Base-by-base conservation (phyloP, 495 filamentous ascomycete species). In the Neurospora africana region DNA sequence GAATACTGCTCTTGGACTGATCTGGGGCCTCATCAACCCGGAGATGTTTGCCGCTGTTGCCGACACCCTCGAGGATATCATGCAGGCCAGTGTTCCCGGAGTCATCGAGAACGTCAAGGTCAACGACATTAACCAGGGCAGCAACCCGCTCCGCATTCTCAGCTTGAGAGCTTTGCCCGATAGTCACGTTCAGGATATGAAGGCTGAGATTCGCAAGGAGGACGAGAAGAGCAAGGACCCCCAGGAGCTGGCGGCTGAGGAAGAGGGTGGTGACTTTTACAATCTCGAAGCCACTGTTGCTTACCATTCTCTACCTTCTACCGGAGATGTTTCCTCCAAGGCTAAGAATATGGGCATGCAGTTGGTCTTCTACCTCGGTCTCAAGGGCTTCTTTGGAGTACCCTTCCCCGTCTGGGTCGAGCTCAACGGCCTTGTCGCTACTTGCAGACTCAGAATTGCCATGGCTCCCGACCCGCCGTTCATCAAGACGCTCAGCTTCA, bases 321-420 rank as follows among this genome's bases (percentile, higher is more conserved):
- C 75, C 0, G 87, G 86, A 68, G 85, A 88, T 23, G 83, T 92
- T 8, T 91, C 91, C 8, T 89, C 90, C 23, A 97, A 92, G 77
- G 93, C 93, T 19, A 87, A 91, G 73, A 97, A 97, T 78, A 97
- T 98, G 93, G 94, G 97, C 76, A 91, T 93, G 89, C 91, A 97
- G 76, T 80, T 98, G 37, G 89, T 98, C 2, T 98, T 98, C 79
- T 98, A 97, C 75, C 84, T 97, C 11, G 95, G 95, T 67, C 86
- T 97, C 75, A 92, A 92, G 76, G 91, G 91, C 0, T 78, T 93
- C 39, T 95, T 98, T 76, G 95, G 95, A 68, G 91, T 98, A 3
- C 94, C 93, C 0, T 85, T 97, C 43, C 94, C 93, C 17, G 92
- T 95, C 38, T 95, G 93, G 85, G 93, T 95, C 71, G 94, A 97